Evolutionary conservation across 257 asterid genomes (phyloP), one percentile per base, ranked within the genome.

Genomic region (Salvia miltiorrhiza): DNA sequence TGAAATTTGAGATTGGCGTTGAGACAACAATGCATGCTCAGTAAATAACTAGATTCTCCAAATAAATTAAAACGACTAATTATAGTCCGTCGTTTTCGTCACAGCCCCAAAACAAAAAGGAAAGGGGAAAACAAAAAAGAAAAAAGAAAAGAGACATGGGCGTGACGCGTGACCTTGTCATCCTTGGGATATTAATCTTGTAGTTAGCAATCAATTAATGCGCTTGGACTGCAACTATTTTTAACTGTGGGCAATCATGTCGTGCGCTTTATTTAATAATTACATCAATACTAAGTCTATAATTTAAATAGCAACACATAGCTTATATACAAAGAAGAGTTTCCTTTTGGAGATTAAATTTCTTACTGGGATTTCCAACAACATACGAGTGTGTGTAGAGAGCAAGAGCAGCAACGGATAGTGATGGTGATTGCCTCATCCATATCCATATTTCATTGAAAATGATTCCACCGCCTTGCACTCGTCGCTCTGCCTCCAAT

Each of bases 401-500:
- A 20, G 56, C 8, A 2, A 6, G 40, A 37, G 43, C 43, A 37
- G 12, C 20, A 44, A 7, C 1, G 14, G 37, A 54, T 23, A 21
- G 35, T 20, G 35, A 23, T 23, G 21, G 64, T 33, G 64, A 62
- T 23, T 62, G 37, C 69, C 75, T 71, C 52, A 35, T 71, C 69
- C 69, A 21, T 19, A 49, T 49, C 21, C 32, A n/a, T n/a, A n/a
- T n/a, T n/a, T n/a, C 14, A 45, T 23, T 21, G 2, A 50, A 19
- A 49, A 3, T 50, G 14, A 14, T 4, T 54, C 35, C 17, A 17
- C 7, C 35, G 37, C 60, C 32, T 23, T 19, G 2, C 30, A 9
- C 32, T 50, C 12, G 5, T 54, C 14, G 5, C 37, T 23, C 28
- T 53, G 33, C 33, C 11, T 16, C 13, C 12, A 53, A 0, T 26